Base-by-base conservation (phyloP, 495 filamentous ascomycete species). In the Massariosphaeria phaeospora region DNA sequence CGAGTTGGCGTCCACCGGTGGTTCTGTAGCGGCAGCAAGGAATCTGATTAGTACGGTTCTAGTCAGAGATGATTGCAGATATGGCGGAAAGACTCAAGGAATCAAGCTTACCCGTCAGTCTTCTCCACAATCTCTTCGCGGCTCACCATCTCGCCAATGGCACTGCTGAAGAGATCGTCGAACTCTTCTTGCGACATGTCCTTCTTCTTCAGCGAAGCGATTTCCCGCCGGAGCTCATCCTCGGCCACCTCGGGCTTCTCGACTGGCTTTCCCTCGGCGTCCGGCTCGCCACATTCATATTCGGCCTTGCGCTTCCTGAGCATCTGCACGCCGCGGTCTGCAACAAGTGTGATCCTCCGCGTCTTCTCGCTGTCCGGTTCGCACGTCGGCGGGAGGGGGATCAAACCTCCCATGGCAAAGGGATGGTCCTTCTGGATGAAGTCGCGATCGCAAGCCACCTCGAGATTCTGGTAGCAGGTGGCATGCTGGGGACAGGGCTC, bases 321-420 rank as follows among this genome's bases (percentile, higher is more conserved):
- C 58, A 93, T 85, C 63, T 95, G 88, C 10, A 97, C 80, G 2
- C 89, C 89, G 63, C 82, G 84, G 69, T 97, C 84, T 3, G 89
- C 89, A 21, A 98, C 89, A 31, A 84, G 80, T 63, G 89, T 85
- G 38, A 96, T 88, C 23, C 84, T 82, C 41, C 89, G 84, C 17
- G 84, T 87, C 65, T 95, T 96, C 67, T 91, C 88, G 43, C 89
- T 87, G 67, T 98, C 94, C 1, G 94, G 84, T 67, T 96, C 91
- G 67, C 93, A 98, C n/a, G 85, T 89, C 11, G 93, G 91, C 1
- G 91, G 80, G 24, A 97, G 72, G 15, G 93, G 93, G 8, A 96
- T 63, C 12, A 93, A 62, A 3, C 93, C 91, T 20, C 84, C 82
- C 0, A 96, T 65, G 0, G 90, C 82, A 11, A 96, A 75, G 6